Evolutionary conservation across 345 rosid genomes (phyloP).

Genomic region (Citrus maxima): DNA sequence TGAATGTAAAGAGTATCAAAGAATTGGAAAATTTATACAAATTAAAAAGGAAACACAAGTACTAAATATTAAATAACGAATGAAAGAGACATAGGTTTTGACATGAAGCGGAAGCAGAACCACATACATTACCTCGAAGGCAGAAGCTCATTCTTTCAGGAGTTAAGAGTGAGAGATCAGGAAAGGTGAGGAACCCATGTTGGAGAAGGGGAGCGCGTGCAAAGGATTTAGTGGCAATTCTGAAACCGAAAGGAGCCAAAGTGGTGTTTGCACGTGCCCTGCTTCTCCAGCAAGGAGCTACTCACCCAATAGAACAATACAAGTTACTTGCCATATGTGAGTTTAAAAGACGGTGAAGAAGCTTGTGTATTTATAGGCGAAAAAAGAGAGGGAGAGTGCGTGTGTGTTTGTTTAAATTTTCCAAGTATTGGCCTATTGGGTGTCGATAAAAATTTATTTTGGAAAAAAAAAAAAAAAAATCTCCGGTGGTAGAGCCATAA

Average conservation of each 20-base stretch:
- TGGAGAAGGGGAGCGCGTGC: slow-evolving; percentile 99
- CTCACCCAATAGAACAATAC: slow-evolving; percentile 34
- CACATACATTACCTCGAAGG: not conserved
- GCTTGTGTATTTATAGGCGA: slow-evolving; percentile 39
- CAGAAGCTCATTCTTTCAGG: not conserved
- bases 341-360: slow-evolving; percentile 4
- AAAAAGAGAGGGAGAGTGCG: slow-evolving; percentile 16
- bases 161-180: not conserved
- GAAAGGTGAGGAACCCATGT: slow-evolving; percentile 55
- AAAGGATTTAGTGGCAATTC: slow-evolving; percentile 9
- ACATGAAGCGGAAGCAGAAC: not conserved
- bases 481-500: slow-evolving; percentile 1
- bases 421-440: not conserved
- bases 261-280: slow-evolving; percentile 92
- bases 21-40: not conserved
- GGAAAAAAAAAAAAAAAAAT: not conserved
- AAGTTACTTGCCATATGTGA: not conserved
- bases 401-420: not conserved
- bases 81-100: not conserved
- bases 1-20: not conserved
- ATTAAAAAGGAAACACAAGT: not conserved
- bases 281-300: slow-evolving; percentile 95
- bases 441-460: not conserved
- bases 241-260: not conserved
- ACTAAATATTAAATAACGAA: not conserved